A percentile compares a stretch with the other conserved stretches of the same genome.
These are phyloP conservation scores for Penicillium crystallinum DNA, from an alignment of 495 filamentous ascomycete species.

Conservation along the genomic window DNA sequence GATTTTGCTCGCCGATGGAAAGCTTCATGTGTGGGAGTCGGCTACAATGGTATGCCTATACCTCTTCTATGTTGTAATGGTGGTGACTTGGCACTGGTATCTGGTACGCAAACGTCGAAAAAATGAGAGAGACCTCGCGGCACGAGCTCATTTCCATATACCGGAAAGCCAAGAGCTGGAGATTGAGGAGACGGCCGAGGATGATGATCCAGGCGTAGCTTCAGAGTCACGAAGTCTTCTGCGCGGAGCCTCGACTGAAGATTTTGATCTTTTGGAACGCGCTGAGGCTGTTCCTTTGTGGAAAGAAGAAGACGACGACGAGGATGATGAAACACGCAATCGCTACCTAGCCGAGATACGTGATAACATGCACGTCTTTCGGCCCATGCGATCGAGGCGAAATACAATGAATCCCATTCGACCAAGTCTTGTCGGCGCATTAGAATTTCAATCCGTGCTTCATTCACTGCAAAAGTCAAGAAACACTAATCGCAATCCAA, in stretches of 20 bases:
- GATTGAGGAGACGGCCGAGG: conserved; percentile 60
- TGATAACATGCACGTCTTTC: conserved; percentile 85
- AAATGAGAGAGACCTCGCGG: conserved; percentile 59
- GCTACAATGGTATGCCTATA: conserved; percentile 88
- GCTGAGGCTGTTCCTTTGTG: conserved; percentile 41
- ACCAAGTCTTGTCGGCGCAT: conserved; percentile 84
- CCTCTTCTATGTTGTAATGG: conserved; percentile 80
- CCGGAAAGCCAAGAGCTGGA: conserved; percentile 67
- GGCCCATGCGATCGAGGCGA: conserved; percentile 59
- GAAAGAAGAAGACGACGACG: conserved; percentile 48
- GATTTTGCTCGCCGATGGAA: conserved; percentile 79
- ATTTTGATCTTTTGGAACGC: conserved; percentile 70
- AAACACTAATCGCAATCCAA: conserved; percentile 58
- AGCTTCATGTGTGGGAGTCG: conserved; percentile 83
- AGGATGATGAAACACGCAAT: conserved; percentile 66
- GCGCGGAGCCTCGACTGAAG: conserved; percentile 50
- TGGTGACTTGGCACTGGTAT: conserved; percentile 92
- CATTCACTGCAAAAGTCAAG: conserved; percentile 73
- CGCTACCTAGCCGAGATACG: conserved; percentile 76
- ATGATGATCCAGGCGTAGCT: conserved; percentile 60
- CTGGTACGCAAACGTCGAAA: conserved; percentile 53
- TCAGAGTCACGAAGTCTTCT: conserved; percentile 49
- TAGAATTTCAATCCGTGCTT: conserved; percentile 90
- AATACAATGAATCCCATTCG: conserved; percentile 79
- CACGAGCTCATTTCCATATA: conserved; percentile 67